phyloP scores from a whole-genome alignment of 2,329 filamentous ascomycete species.

The Ascocoryne sarcoides region DNA sequence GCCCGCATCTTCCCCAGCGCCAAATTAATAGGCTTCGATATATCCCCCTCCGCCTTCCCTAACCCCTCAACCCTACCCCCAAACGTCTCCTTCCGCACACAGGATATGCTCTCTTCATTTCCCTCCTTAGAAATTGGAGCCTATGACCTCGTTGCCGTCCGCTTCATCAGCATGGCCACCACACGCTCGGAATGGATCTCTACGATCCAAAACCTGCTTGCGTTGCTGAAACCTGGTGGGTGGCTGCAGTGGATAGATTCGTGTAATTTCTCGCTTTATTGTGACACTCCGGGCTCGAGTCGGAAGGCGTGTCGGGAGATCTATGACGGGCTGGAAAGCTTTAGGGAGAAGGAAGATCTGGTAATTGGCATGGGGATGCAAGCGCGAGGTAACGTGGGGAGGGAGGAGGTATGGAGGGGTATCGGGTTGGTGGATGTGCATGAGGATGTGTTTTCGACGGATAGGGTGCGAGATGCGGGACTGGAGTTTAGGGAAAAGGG shows the following conservation, averaged over 20 bases:
- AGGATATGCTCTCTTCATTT: slow-evolving; percentile 21
- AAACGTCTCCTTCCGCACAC: slow-evolving; percentile 19
- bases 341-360: slow-evolving; percentile 4
- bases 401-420: slow-evolving; percentile 3
- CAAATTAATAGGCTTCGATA: slow-evolving; percentile 21
- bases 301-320: slow-evolving; percentile 7
- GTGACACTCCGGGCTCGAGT: slow-evolving; percentile 2
- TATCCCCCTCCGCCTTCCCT: slow-evolving; percentile 17
- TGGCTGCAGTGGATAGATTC: slow-evolving; percentile 12
- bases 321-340: slow-evolving; percentile 6
- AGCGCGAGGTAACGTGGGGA: slow-evolving; percentile 2
- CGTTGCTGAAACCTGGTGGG: slow-evolving; percentile 7
- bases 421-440: slow-evolving; percentile 6
- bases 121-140: slow-evolving; percentile 14
- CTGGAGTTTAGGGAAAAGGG: slow-evolving; percentile 4
- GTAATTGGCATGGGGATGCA: slow-evolving; percentile 10
- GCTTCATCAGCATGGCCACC: slow-evolving; percentile 20
- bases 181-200: slow-evolving; percentile 7
- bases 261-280: slow-evolving; percentile 11
- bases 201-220: slow-evolving; percentile 3
- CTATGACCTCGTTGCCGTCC: slow-evolving; percentile 24
- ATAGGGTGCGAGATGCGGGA: slow-evolving; percentile 3
- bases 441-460: slow-evolving; percentile 11
- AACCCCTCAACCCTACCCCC: slow-evolving; percentile 6
- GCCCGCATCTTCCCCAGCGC: slow-evolving; percentile 3